Evolutionary conservation across 1,284 basidiomycete genomes (phyloP).

Genomic region (Trichosporon sp.): DNA sequence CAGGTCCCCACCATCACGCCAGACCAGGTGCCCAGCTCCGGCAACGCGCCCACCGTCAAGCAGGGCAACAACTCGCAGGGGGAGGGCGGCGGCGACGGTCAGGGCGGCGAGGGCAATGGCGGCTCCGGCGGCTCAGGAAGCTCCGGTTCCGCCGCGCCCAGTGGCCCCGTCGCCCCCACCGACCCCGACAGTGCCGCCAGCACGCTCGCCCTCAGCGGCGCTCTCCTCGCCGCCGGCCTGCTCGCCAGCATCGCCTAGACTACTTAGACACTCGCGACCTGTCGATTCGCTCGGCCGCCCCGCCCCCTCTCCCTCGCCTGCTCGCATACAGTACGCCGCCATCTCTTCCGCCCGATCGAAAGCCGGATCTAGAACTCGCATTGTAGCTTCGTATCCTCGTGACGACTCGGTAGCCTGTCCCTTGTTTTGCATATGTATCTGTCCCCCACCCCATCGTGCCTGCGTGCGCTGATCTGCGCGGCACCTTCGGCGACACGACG

Average conservation of each 20-base stretch:
- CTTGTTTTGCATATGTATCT: no score
- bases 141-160: no score
- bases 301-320: no score
- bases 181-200: neutral
- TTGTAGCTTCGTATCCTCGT: neutral
- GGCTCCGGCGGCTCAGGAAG: no score
- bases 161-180: neutral
- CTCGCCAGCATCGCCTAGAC: neutral
- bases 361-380: no score
- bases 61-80: neutral
- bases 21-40: neutral
- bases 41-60: neutral
- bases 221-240: neutral
- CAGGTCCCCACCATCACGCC: constrained; percentile 5
- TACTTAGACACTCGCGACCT: neutral
- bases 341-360: no score
- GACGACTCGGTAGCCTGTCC: no score
- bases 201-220: neutral
- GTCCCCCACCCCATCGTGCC: no score
- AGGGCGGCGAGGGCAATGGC: no score
- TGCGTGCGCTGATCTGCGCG: no score
- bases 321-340: no score
- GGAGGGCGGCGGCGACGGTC: neutral
- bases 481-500: no score
- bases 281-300: neutral